phyloP scores from a whole-genome alignment of 2,329 filamentous ascomycete genomes.

The Pestalotiopsis sp. region DNA sequence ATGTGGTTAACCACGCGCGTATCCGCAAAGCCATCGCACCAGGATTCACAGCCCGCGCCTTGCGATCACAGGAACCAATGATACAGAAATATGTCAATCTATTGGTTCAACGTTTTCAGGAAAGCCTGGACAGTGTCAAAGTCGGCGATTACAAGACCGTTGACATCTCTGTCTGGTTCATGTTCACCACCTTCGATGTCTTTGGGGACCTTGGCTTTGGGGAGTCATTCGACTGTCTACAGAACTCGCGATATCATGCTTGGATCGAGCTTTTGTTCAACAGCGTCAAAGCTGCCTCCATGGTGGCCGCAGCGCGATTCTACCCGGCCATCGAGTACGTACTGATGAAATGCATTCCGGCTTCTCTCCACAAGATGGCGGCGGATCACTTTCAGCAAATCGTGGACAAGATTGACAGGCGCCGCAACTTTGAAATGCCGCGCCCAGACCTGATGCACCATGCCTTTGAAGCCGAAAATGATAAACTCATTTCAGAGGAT shows the following conservation, averaged over 20 bases:
- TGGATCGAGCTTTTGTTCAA: conserved; percentile 3
- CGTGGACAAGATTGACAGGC: conserved; percentile 27
- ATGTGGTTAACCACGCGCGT: conserved; percentile 23
- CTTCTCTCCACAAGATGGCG: conserved; percentile 22
- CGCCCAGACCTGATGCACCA: conserved; percentile 32
- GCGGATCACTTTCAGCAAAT: conserved; percentile 24
- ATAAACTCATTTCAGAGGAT: conserved; percentile 17
- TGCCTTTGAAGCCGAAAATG: conserved; percentile 20
- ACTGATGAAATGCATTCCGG: conserved; percentile 20
- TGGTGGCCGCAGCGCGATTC: not conserved
- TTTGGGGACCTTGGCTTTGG: conserved; percentile 25
- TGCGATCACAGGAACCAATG: conserved; percentile 23
- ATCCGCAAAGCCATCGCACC: conserved; percentile 27
- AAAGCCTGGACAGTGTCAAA: not conserved
- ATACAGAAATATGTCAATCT: conserved; percentile 23
- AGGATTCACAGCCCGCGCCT: conserved; percentile 23
- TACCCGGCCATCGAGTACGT: not conserved
- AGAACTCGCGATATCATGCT: not conserved
- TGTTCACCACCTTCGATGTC: conserved; percentile 24
- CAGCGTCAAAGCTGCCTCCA: not conserved
- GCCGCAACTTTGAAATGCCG: conserved; percentile 13
- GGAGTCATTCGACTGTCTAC: conserved; percentile 20
- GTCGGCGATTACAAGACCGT: not conserved
- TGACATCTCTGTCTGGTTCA: conserved; percentile 20
- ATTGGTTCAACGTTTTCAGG: conserved; percentile 18